Conservation (phyloP, 306 rosid species). For the Lathyrus oleraceus region DNA sequence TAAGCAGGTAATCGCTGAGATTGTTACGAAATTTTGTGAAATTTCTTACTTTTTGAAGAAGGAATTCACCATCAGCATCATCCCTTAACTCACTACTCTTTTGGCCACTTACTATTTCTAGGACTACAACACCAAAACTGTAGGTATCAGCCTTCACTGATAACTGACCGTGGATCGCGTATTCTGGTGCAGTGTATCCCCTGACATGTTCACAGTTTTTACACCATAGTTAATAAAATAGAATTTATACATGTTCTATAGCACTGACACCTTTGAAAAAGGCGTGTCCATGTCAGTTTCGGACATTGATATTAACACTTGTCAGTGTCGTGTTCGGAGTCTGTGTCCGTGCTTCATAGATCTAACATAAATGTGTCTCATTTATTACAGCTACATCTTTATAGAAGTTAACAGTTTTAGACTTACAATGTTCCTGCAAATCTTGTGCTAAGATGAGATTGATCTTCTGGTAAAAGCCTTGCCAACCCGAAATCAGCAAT, state of each 20-base stretch:
- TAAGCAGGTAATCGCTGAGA: neutral
- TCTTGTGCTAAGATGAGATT: conserved; percentile 65
- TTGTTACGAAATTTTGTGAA: neutral
- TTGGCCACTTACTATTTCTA: conserved; percentile 67
- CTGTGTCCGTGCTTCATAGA: too few relatives aligned
- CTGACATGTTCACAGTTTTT: conserved; percentile 29
- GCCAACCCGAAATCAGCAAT: conserved; percentile 82
- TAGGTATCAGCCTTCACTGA: conserved; percentile 73
- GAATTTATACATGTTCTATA: neutral
- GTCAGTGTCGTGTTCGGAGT: too few relatives aligned
- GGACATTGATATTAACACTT: too few relatives aligned
- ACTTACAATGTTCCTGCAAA: conserved; percentile 63
- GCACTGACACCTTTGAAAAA: too few relatives aligned
- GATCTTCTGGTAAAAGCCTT: conserved; percentile 63
- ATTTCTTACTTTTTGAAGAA: conserved; percentile 62
- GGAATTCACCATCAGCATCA: conserved; percentile 53
- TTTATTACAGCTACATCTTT: neutral
- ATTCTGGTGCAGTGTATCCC: conserved; percentile 80
- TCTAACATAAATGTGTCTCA: neutral
- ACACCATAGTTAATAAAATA: neutral
- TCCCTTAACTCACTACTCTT: conserved; percentile 48
- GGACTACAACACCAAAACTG: conserved; percentile 69
- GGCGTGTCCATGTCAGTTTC: too few relatives aligned
- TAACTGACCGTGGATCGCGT: conserved; percentile 73
- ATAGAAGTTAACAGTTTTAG: neutral